phyloP scores from a whole-genome alignment of 2,329 filamentous ascomycete species.

The Ceratocystis papillata region DNA sequence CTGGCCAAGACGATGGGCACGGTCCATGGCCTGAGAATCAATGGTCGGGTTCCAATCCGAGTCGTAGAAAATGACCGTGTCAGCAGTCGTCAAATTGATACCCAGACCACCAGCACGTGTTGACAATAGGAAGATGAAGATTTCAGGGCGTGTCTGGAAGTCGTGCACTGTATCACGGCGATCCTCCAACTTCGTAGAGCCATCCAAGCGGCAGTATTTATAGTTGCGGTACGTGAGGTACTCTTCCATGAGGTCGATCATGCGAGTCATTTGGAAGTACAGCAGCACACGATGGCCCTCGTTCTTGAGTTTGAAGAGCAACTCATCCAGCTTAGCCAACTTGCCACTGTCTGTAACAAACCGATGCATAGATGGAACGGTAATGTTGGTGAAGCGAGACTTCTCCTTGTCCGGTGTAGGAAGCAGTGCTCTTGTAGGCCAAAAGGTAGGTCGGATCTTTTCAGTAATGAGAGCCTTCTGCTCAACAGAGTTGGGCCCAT shows the following conservation, averaged over 20 bases:
- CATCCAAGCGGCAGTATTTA: slow-evolving; percentile 94
- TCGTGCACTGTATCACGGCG: slow-evolving; percentile 91
- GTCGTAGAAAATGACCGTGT: slow-evolving; percentile 99
- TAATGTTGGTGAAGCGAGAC: slow-evolving; percentile 77
- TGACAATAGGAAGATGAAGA: slow-evolving; percentile 93
- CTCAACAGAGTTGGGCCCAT: slow-evolving; percentile 50
- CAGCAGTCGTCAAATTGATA: slow-evolving; percentile 92
- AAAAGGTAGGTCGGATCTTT: slow-evolving; percentile 54
- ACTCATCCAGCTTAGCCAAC: slow-evolving; percentile 76
- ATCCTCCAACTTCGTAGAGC: slow-evolving; percentile 94
- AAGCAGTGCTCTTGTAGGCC: slow-evolving; percentile 55
- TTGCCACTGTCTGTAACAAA: slow-evolving; percentile 98
- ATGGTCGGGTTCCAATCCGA: slow-evolving; percentile 99
- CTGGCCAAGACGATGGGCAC: slow-evolving; percentile 92
- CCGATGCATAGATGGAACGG: slow-evolving; percentile 89
- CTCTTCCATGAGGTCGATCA: slow-evolving; percentile 99
- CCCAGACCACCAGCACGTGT: slow-evolving; percentile 94
- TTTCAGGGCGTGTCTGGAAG: slow-evolving; percentile 88
- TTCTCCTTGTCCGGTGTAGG: slow-evolving; percentile 72
- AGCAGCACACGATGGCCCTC: slow-evolving; percentile 85
- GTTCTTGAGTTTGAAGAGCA: slow-evolving; percentile 82
- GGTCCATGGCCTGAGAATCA: slow-evolving; percentile 97
- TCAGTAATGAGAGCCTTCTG: slow-evolving; percentile 66
- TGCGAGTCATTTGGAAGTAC: slow-evolving; percentile 99
- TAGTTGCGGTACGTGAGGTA: slow-evolving; percentile 98